These are phyloP conservation scores for Parathielavia hyrcaniae DNA, from an alignment of 495 filamentous ascomycete genomes.

Conservation along the genomic window DNA sequence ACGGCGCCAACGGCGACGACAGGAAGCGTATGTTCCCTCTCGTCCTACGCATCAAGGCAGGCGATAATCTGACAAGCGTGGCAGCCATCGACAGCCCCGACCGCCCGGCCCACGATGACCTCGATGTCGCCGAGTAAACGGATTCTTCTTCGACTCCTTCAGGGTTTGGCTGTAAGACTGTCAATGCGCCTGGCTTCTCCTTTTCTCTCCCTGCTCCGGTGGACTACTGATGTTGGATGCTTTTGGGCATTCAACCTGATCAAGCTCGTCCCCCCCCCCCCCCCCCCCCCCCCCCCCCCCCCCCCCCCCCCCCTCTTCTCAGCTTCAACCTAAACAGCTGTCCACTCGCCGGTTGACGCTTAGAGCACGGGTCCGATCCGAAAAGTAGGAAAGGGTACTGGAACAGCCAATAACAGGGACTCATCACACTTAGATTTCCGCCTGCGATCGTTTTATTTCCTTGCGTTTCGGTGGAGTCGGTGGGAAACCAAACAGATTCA, in stretches of 20 bases:
- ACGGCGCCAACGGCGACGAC: constrained; percentile 71
- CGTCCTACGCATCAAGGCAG: constrained; percentile 5
- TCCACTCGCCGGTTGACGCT: background rate
- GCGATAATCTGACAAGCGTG: constrained; percentile 20
- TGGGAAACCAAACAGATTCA: constrained; percentile 19
- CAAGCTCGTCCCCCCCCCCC: constrained; percentile 17
- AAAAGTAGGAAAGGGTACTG: background rate
- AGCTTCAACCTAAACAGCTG: too few relatives aligned
- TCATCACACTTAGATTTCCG: constrained; percentile 5
- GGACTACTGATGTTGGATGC: constrained; percentile 31
- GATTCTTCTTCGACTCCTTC: background rate
- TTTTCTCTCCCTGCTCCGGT: constrained; percentile 14
- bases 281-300: constrained; percentile 32
- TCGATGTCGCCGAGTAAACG: constrained; percentile 84
- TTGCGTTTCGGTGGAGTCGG: constrained; percentile 8
- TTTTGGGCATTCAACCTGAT: constrained; percentile 6
- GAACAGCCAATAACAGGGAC: background rate
- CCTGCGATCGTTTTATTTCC: constrained; percentile 5
- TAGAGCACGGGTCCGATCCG: background rate
- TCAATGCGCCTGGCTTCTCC: constrained; percentile 16
- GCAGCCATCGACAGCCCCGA: constrained; percentile 61
- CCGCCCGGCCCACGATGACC: constrained; percentile 83
- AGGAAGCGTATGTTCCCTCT: constrained; percentile 64
- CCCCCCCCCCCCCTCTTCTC: constrained; percentile 31
- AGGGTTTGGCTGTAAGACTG: constrained; percentile 28